Conservation (phyloP, 352 stramenopile genomes). For the Phytopythium oedochilum region DNA sequence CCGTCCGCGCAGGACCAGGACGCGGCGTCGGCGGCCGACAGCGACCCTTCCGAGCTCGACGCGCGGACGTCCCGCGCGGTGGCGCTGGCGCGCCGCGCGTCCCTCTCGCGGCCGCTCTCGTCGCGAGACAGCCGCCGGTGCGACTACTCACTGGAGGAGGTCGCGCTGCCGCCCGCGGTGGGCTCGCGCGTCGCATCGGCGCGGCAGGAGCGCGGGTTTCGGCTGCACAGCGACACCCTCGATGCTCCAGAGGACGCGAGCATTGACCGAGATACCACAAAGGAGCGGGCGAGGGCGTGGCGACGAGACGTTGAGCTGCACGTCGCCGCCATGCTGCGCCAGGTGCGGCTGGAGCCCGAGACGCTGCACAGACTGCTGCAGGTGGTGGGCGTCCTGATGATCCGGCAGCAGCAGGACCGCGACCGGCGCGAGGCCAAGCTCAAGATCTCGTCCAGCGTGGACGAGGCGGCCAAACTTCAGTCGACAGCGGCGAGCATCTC, state of each 20-base stretch:
- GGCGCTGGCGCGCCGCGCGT: neutral
- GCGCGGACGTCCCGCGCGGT: neutral
- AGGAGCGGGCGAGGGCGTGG: conserved; percentile 12
- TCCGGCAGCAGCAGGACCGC: neutral
- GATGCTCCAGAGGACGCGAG: too few relatives aligned
- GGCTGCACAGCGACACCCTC: neutral
- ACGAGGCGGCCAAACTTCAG: neutral
- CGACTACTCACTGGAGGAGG: conserved; percentile 12
- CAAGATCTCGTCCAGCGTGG: neutral
- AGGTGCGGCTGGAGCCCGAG: conserved; percentile 28
- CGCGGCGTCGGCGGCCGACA: neutral
- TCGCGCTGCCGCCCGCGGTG: conserved; percentile 4
- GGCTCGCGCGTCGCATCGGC: neutral
- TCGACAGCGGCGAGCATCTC: neutral
- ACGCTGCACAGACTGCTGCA: conserved; percentile 31
- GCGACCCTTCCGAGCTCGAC: neutral
- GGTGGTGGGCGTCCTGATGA: conserved; percentile 10
- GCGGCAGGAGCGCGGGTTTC: neutral
- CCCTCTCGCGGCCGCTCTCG: neutral
- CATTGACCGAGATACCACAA: neutral
- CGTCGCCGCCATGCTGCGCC: conserved; percentile 35
- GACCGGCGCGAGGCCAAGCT: neutral
- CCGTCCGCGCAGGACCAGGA: neutral
- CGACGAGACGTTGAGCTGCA: conserved; percentile 37
- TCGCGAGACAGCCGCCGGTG: conserved; percentile 11